Base-by-base conservation (phyloP, 345 rosid genomes). In the Euclidium syriacum region DNA sequence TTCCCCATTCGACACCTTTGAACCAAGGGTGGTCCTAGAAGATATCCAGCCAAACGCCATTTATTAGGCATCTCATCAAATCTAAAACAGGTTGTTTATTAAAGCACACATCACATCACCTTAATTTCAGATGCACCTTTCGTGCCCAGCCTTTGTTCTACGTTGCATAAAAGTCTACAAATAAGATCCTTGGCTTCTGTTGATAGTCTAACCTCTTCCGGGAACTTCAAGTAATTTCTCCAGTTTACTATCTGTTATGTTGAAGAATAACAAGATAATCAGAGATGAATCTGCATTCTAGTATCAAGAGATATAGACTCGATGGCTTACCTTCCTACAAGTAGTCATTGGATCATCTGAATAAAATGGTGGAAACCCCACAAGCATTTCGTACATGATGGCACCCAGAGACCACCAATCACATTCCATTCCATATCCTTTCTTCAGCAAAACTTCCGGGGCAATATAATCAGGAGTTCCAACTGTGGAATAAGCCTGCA, bases 401-500 rank as follows among this genome's bases (percentile, higher is more conserved):
- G 99, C 97, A 66, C 99, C 99, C 23, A 94, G 96, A 53, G 99
- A 92, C 99, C 97, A 92, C 98, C 98, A 92, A 73, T 92, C 98
- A 80, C 98, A 92, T 75, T 92, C 96, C 96, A 92, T 85, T 52
- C 92, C 98, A 52, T 91, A 91, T 50, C 98, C 98, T 78, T 91
- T 91, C 84, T 91, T 91, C 75, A 91, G 65, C 66, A 91, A 74
- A 67, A 91, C 96, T 78, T 91, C 98, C 10, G 98, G 98, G 27
- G 98, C 98, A 55, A 91, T 91, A 75, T 92, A 87, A 65, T 92
- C 98, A 51, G 98, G 98, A 12, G 98, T 92, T 65, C 98, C 98
- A 68, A 92, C 97, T 43, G 98, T 92, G 40, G 98, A 92, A 71
- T 87, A 92, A 67, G 98, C 98, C 98, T 94, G 82, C 53, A 79